phyloP scores from a whole-genome alignment of 345 rosid genomes.

The Eutrema yunnanense region DNA sequence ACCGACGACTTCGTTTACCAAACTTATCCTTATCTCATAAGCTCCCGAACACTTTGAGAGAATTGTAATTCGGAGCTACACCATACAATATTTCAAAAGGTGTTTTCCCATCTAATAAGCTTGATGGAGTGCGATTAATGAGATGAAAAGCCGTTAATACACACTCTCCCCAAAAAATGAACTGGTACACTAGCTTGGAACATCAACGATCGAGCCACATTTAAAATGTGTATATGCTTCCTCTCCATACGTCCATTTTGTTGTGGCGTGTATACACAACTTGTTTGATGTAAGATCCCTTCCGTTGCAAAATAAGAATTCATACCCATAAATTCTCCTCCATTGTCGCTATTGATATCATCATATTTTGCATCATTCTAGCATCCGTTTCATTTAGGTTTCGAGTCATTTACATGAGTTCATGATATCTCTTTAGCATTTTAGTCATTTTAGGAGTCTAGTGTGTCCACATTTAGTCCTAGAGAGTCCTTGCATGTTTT shows the following conservation, averaged over 20 bases:
- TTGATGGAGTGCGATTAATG: background rate
- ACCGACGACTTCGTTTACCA: background rate
- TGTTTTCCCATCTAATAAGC: background rate
- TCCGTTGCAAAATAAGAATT: background rate
- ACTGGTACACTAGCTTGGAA: background rate
- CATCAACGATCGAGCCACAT: background rate
- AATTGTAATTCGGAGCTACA: fast-evolving
- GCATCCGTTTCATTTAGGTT: no score
- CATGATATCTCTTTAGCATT: no score
- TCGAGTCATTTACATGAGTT: no score
- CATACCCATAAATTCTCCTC: background rate
- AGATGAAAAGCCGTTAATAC: background rate
- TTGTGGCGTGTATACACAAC: background rate
- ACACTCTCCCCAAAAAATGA: background rate
- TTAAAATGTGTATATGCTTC: background rate
- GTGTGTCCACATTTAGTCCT: no score
- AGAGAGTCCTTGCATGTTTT: no score
- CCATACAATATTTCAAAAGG: background rate
- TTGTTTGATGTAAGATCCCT: background rate
- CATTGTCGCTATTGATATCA: background rate
- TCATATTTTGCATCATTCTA: no score
- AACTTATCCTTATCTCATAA: background rate
- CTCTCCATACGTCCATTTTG: background rate
- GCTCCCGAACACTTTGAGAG: background rate
- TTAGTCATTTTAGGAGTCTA: no score